A percentile compares a stretch with the other conserved stretches of the same genome.
Conservation (phyloP, 2,329 filamentous ascomycete species). For the Fusarium miscanthi region DNA sequence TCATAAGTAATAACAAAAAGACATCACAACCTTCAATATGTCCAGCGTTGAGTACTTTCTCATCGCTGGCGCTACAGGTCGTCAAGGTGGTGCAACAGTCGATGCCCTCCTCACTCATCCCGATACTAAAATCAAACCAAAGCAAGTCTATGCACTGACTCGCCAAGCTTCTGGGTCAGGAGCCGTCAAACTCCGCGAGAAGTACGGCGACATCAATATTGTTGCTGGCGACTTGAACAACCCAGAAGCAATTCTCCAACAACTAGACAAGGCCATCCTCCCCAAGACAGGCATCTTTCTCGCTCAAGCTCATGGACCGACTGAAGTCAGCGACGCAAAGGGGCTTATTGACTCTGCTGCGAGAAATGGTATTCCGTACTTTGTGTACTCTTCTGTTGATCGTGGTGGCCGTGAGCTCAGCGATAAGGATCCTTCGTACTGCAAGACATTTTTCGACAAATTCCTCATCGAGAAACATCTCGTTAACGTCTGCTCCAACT, state of each 20-base stretch:
- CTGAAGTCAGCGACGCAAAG: constrained; percentile 62
- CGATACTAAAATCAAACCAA: constrained; percentile 57
- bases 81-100: constrained; percentile 46
- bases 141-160: constrained; percentile 59
- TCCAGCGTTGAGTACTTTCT: constrained; percentile 27
- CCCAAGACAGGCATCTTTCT: constrained; percentile 36
- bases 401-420: constrained; percentile 71
- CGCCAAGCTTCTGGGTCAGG: constrained; percentile 58
- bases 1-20: background rate
- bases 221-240: constrained; percentile 67
- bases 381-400: constrained; percentile 73
- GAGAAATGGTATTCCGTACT: constrained; percentile 62
- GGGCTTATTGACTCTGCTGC: constrained; percentile 63
- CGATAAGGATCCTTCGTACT: constrained; percentile 40
- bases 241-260: constrained; percentile 58
- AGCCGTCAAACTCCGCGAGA: constrained; percentile 49
- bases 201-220: constrained; percentile 58
- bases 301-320: constrained; percentile 48
- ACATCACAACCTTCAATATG: too few relatives aligned
- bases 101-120: constrained; percentile 42
- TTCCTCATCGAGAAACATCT: constrained; percentile 69
- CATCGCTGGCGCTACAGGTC: constrained; percentile 47
- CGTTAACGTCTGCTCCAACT: constrained; percentile 48
- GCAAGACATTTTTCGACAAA: constrained; percentile 58
- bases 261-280: constrained; percentile 25